Evolutionary conservation across 768 basidiomycete species (phyloP).

Genomic region (Butyriboletus loyo): DNA sequence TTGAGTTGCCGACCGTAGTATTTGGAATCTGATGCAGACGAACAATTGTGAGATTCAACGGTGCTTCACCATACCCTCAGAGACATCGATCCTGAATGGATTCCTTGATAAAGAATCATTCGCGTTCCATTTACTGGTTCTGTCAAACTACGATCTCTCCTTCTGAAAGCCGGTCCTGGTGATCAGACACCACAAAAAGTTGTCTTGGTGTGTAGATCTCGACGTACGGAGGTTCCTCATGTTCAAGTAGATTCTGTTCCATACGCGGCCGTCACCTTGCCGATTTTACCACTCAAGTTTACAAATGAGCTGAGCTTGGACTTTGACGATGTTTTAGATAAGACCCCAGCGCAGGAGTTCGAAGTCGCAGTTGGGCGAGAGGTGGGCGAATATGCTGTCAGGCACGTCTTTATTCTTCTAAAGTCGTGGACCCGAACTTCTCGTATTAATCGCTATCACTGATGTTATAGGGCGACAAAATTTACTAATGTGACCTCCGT

Average conservation of each 20-base stretch:
- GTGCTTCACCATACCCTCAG: neutral
- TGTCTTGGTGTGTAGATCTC: slow-evolving; percentile 50
- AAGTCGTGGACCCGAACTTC: neutral
- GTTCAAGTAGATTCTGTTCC: neutral
- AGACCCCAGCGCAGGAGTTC: slow-evolving; percentile 68
- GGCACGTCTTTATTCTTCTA: slow-evolving; percentile 44
- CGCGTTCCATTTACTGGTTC: slow-evolving; percentile 86
- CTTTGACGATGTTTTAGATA: slow-evolving; percentile 68
- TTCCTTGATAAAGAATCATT: slow-evolving; percentile 54
- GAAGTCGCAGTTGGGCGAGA: slow-evolving; percentile 66
- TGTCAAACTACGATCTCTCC: slow-evolving; percentile 77
- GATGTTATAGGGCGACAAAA: slow-evolving; percentile 76
- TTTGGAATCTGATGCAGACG: slow-evolving; percentile 87
- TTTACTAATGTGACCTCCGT: slow-evolving; percentile 80
- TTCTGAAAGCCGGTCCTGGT: slow-evolving; percentile 80
- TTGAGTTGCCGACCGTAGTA: slow-evolving; percentile 43
- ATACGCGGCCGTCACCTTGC: neutral
- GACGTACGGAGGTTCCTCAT: neutral
- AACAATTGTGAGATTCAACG: slow-evolving; percentile 71
- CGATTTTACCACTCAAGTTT: slow-evolving; percentile 47
- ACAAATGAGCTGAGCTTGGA: slow-evolving; percentile 76
- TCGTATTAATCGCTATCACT: neutral
- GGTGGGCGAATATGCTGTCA: slow-evolving; percentile 81
- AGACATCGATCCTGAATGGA: slow-evolving; percentile 4
- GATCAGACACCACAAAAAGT: slow-evolving; percentile 76